These are phyloP conservation scores for Mycena galopus DNA, from an alignment of 768 basidiomycete genomes.

Conservation along the genomic window DNA sequence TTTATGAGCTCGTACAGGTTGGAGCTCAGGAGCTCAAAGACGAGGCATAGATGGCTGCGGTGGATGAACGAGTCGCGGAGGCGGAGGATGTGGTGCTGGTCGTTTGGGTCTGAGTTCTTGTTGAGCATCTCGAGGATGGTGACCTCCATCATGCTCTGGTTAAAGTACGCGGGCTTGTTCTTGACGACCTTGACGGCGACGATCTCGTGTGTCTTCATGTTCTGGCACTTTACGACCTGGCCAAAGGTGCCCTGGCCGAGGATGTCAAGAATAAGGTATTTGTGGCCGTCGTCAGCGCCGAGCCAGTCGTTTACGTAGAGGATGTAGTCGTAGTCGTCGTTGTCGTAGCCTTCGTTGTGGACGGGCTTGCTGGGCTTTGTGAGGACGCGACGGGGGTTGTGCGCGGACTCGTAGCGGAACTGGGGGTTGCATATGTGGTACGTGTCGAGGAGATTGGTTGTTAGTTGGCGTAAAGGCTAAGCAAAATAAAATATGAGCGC, in stretches of 20 bases:
- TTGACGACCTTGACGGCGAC: conserved; percentile 99
- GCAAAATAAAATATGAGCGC: conserved; percentile 18
- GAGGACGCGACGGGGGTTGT: conserved; percentile 95
- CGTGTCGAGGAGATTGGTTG: conserved; percentile 89
- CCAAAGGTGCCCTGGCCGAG: conserved; percentile 99
- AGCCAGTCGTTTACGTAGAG: conserved; percentile 99
- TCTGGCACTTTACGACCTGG: conserved; percentile 99
- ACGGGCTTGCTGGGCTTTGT: conserved; percentile 97
- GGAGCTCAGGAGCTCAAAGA: conserved; percentile 96
- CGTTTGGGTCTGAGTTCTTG: conserved; percentile 91
- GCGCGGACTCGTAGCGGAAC: conserved; percentile 94
- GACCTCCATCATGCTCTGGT: conserved; percentile 99
- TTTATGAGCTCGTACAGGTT: conserved; percentile 99
- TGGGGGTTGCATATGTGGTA: conserved; percentile 95
- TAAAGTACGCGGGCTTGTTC: conserved; percentile 99
- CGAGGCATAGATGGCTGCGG: conserved; percentile 95
- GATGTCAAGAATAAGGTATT: conserved; percentile 98
- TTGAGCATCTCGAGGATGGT: conserved; percentile 97
- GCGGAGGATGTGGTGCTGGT: conserved; percentile 97
- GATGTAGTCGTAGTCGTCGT: conserved; percentile 99
- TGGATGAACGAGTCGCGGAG: conserved; percentile 97
- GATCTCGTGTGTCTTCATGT: conserved; percentile 99
- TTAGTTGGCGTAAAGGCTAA: conserved; percentile 77
- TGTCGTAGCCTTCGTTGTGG: conserved; percentile 98
- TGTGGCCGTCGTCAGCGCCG: conserved; percentile 94